phyloP scores from a whole-genome alignment of 2,329 filamentous ascomycete genomes.

The Fusarium sublunatum region DNA sequence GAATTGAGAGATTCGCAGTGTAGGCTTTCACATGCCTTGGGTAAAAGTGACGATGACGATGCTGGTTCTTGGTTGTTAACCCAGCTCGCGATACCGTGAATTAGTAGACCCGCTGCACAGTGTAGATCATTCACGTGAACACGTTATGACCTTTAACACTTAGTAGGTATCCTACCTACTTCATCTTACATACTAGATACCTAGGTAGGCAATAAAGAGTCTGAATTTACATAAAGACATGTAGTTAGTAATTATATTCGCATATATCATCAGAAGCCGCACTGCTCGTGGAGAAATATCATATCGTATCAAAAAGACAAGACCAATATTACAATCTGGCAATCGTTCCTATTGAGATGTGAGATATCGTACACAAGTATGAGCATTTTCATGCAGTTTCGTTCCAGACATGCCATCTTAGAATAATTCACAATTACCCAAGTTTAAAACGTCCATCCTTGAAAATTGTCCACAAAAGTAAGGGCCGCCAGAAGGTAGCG shows the following conservation, averaged over 20 bases:
- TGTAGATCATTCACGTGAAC: constrained; percentile 10
- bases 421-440: background rate
- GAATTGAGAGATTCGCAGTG: background rate
- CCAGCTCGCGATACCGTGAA: constrained; percentile 35
- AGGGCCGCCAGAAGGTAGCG: constrained; percentile 76
- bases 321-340: constrained; percentile 3
- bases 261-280: too few species aligned
- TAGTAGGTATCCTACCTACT: too few species aligned
- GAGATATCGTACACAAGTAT: background rate
- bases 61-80: constrained; percentile 32
- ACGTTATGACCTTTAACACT: background rate
- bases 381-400: constrained; percentile 6
- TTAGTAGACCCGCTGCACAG: constrained; percentile 34
- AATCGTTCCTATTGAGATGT: background rate
- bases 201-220: background rate
- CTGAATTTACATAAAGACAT: background rate
- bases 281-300: background rate
- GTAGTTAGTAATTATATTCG: background rate
- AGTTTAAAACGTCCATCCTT: constrained; percentile 68
- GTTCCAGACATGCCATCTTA: background rate
- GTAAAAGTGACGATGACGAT: constrained; percentile 28
- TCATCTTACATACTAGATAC: background rate
- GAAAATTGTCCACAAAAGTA: constrained; percentile 78
- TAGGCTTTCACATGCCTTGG: constrained; percentile 5
- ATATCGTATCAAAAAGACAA: background rate